Conservation (phyloP, 129 eudicot species). For the Smallanthus sonchifolius region DNA sequence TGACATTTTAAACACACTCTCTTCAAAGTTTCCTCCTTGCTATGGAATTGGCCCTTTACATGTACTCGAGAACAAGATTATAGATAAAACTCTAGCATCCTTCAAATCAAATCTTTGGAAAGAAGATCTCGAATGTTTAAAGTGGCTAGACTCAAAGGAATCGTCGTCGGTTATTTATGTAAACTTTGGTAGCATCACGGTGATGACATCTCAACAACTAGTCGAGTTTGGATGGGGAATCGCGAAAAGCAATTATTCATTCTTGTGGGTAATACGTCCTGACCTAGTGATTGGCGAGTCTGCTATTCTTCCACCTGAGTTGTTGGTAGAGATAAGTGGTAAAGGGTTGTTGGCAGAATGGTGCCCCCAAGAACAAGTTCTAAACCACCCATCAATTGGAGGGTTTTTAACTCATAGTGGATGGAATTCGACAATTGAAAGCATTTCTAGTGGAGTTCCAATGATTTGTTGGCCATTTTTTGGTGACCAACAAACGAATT, state of each 20-base stretch:
- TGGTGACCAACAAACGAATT: constrained; percentile 25
- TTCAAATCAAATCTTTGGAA: constrained; percentile 53
- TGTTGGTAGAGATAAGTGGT: neutral
- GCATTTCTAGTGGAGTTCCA: constrained; percentile 22
- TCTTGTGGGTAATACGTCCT: constrained; percentile 17
- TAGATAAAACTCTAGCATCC: constrained; percentile 17
- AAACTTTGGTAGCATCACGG: constrained; percentile 32
- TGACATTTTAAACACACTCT: constrained; percentile 22
- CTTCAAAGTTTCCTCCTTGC: constrained; percentile 21
- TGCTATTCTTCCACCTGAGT: constrained; percentile 17
- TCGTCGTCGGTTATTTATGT: constrained; percentile 23
- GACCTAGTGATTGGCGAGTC: constrained; percentile 26
- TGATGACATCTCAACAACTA: constrained; percentile 27
- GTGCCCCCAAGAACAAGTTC: constrained; percentile 36
- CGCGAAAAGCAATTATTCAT: constrained; percentile 18
- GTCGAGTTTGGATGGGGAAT: constrained; percentile 36
- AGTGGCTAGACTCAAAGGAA: constrained; percentile 47
- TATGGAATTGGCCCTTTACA: constrained; percentile 49
- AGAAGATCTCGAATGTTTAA: constrained; percentile 37
- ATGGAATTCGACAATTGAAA: constrained; percentile 28
- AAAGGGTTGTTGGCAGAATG: constrained; percentile 23
- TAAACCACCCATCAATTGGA: constrained; percentile 20
- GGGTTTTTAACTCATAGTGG: constrained; percentile 27
- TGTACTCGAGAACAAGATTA: constrained; percentile 21
- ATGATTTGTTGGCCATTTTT: constrained; percentile 38